Evolutionary conservation across 2,329 filamentous ascomycete species (phyloP).

Genomic region (Nannizzia gypsea): DNA sequence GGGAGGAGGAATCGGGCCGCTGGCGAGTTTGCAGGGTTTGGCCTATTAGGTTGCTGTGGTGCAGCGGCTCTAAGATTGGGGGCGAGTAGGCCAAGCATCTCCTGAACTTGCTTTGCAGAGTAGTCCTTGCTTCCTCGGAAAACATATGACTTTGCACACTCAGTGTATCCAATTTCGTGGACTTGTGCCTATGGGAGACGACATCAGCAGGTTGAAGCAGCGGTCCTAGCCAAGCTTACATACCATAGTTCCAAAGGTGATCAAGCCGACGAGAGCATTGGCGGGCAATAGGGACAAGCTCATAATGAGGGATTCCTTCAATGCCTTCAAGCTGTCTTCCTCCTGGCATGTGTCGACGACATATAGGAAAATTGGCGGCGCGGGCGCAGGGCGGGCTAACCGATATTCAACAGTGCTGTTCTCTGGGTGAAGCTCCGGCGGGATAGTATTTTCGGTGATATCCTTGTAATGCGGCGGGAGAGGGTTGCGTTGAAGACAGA

Average conservation of each 20-base stretch:
- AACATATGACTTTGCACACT: slow-evolving; percentile 97
- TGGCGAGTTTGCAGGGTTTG: slow-evolving; percentile 62
- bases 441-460: slow-evolving; percentile 54
- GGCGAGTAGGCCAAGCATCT: slow-evolving; percentile 82
- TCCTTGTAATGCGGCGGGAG: slow-evolving; percentile 58
- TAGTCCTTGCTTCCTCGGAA: slow-evolving; percentile 98
- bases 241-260: slow-evolving; percentile 80
- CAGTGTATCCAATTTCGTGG: slow-evolving; percentile 93
- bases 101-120: slow-evolving; percentile 95
- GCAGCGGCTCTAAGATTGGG: slow-evolving; percentile 61
- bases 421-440: slow-evolving; percentile 52
- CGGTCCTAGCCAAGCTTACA: not conserved
- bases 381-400: slow-evolving; percentile 49
- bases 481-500: slow-evolving; percentile 54
- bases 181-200: slow-evolving; percentile 60
- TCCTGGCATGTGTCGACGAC: slow-evolving; percentile 60
- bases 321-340: slow-evolving; percentile 53
- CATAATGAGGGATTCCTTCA: slow-evolving; percentile 57
- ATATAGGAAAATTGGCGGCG: slow-evolving; percentile 56
- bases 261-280: slow-evolving; percentile 52
- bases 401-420: slow-evolving; percentile 58
- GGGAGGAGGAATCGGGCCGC: slow-evolving; percentile 85
- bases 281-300: slow-evolving; percentile 52
- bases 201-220: not conserved
- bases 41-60: slow-evolving; percentile 61